Conservation (phyloP, 148 eudicot genomes). For the Nepenthes gracilis region DNA sequence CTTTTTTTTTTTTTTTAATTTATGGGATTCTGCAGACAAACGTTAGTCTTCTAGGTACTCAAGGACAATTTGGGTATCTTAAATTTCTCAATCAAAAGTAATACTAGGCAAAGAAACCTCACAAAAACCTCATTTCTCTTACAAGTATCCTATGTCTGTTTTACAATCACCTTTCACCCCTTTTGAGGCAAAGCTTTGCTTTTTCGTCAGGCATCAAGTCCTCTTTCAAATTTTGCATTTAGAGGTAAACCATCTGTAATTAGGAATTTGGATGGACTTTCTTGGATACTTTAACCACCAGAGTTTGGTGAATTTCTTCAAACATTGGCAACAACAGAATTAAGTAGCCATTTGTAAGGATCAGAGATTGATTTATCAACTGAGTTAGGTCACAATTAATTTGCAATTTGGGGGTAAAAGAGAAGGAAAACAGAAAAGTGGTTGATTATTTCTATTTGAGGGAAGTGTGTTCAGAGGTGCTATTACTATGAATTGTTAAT, state of each 20-base stretch:
- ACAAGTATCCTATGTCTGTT: slow-evolving; percentile 63
- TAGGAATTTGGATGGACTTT: slow-evolving; percentile 21
- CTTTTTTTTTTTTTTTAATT: slow-evolving; percentile 6
- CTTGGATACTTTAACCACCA: slow-evolving; percentile 17
- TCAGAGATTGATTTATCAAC: no score
- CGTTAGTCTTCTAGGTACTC: slow-evolving; percentile 34
- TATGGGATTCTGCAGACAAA: slow-evolving; percentile 62
- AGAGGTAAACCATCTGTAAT: slow-evolving; percentile 11
- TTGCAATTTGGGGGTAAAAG: no score
- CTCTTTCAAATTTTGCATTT: slow-evolving; percentile 2
- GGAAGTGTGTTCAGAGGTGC: no score
- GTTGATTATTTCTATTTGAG: no score
- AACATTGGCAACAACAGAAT: no score
- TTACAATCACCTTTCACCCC: slow-evolving; percentile 32
- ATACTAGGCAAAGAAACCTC: background rate
- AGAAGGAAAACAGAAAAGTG: no score
- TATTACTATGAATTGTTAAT: no score
- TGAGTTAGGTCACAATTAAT: no score
- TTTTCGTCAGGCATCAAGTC: slow-evolving; percentile 11
- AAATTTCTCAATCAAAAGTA: slow-evolving; percentile 2
- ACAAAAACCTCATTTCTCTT: slow-evolving; percentile 23
- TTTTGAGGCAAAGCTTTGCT: slow-evolving; percentile 44
- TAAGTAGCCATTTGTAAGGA: no score
- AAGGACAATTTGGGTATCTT: slow-evolving; percentile 57
- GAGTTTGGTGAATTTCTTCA: background rate